These are phyloP conservation scores for Blastocystis hominis DNA, from an alignment of 352 stramenopile genomes.

Conservation along the genomic window DNA sequence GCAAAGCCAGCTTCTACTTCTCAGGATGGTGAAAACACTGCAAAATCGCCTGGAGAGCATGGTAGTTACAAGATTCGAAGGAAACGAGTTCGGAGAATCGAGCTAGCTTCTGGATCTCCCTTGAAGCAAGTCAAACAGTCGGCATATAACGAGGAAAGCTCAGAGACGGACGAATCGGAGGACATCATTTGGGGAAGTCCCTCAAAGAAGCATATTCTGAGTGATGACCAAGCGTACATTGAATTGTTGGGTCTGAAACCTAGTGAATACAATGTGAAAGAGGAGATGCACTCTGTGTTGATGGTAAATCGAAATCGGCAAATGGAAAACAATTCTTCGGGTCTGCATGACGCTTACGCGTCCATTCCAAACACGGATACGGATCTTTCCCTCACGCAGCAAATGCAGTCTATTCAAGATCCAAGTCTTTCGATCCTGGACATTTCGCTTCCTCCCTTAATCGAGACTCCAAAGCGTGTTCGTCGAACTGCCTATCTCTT, in stretches of 20 bases:
- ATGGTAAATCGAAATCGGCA: slow-evolving; percentile 24
- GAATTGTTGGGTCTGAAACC: background rate
- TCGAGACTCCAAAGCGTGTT: background rate
- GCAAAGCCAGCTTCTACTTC: background rate
- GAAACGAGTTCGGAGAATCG: slow-evolving; percentile 10
- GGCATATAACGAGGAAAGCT: background rate
- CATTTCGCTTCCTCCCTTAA: background rate
- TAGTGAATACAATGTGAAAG: slow-evolving; percentile 25
- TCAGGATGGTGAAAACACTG: background rate
- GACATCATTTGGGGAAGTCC: slow-evolving; percentile 40
- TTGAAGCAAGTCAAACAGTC: background rate
- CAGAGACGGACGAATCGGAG: background rate
- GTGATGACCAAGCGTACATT: background rate
- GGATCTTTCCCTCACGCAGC: slow-evolving; percentile 41
- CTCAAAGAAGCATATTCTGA: background rate
- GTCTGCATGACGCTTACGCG: background rate
- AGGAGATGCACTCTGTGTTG: slow-evolving; percentile 21
- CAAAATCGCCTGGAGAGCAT: background rate
- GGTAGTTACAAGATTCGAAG: background rate
- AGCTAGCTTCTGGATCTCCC: background rate
- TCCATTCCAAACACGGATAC: background rate
- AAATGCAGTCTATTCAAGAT: slow-evolving; percentile 28
- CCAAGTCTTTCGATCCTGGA: background rate
- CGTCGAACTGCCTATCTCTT: background rate
- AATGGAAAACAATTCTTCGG: background rate